Conservation (phyloP, 2,329 filamentous ascomycete genomes). For the Dothideomycetes sp. region DNA sequence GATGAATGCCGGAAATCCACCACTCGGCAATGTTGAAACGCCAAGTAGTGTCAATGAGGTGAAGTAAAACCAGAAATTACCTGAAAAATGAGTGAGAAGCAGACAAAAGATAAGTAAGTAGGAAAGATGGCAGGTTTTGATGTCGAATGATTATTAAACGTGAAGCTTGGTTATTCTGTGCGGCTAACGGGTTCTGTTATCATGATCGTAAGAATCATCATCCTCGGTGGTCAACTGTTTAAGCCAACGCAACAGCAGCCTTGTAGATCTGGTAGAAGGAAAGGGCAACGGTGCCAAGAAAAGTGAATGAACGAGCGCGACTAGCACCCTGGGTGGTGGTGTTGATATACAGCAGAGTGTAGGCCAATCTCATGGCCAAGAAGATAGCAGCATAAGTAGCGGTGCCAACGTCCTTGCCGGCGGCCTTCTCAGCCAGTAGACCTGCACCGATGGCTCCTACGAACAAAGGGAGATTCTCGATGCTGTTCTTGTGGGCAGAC, state of each 20-base stretch:
- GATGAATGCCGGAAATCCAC: too few species aligned
- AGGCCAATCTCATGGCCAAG: slow-evolving; percentile 28
- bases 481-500: slow-evolving; percentile 37
- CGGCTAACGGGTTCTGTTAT: too few species aligned
- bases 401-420: slow-evolving; percentile 23
- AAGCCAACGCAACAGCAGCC: slow-evolving; percentile 19
- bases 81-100: too few species aligned
- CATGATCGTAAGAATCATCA: too few species aligned
- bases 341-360: slow-evolving; percentile 28
- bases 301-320: slow-evolving; percentile 23
- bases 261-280: slow-evolving; percentile 24
- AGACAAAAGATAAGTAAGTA: too few species aligned
- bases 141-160: too few species aligned
- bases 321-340: slow-evolving; percentile 20
- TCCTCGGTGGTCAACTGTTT: background rate
- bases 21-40: too few species aligned
- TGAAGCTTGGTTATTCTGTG: too few species aligned
- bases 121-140: too few species aligned
- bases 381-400: slow-evolving; percentile 29
- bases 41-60: too few species aligned
- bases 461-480: slow-evolving; percentile 41
- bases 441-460: slow-evolving; percentile 35
- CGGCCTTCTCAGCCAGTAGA: slow-evolving; percentile 30
- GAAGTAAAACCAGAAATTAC: too few species aligned
- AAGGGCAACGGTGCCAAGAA: slow-evolving; percentile 23